Conservation (phyloP, 2,329 filamentous ascomycete species). For the Penicillium verrucosum region DNA sequence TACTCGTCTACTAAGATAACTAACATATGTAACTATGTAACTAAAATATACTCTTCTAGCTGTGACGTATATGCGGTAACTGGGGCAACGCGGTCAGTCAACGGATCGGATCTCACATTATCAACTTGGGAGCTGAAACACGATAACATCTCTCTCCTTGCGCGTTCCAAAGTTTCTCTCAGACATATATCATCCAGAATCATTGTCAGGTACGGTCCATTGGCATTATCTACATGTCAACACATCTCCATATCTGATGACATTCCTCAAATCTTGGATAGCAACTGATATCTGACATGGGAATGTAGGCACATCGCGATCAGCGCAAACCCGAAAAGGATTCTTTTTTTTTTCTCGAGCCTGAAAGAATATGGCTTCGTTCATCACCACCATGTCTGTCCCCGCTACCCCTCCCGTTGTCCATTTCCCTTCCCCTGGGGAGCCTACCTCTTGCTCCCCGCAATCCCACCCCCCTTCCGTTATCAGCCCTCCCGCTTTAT, state of each 20-base stretch:
- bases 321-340: slow-evolving; percentile 16
- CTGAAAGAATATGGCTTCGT: slow-evolving; percentile 61
- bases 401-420: slow-evolving; percentile 36
- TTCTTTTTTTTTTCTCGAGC: not conserved
- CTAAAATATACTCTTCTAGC: not conserved
- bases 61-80: slow-evolving; percentile 8
- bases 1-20: not conserved
- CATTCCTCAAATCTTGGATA: not conserved
- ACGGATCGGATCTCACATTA: slow-evolving; percentile 6
- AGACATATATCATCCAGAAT: not conserved
- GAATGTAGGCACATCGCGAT: slow-evolving; percentile 29
- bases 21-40: not conserved
- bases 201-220: not conserved
- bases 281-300: slow-evolving; percentile 12
- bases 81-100: slow-evolving; percentile 13
- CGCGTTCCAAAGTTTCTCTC: not conserved
- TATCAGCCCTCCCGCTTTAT: slow-evolving; percentile 28
- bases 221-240: not conserved
- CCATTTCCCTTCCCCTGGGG: slow-evolving; percentile 30
- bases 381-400: slow-evolving; percentile 78
- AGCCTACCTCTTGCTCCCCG: slow-evolving; percentile 21
- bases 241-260: not conserved
- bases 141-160: slow-evolving; percentile 9
- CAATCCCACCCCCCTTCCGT: slow-evolving; percentile 16
- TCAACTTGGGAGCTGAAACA: slow-evolving; percentile 10